Evolutionary conservation across 768 basidiomycete genomes (phyloP).

Genomic region (Russula sp.): DNA sequence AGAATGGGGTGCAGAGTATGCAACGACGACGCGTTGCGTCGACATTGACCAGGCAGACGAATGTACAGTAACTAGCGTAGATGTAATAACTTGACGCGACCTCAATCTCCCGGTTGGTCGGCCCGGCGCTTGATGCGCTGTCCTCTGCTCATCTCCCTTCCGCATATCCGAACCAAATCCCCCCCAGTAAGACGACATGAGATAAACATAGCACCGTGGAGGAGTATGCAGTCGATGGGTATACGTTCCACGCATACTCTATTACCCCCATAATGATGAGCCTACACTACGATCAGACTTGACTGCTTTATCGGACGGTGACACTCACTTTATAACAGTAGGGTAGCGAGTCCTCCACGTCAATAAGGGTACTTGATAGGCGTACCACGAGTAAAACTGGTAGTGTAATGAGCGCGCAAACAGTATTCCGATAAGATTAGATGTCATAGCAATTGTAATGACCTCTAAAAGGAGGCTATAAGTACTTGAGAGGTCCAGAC

Average conservation of each 20-base stretch:
- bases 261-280: slow-evolving; percentile 50
- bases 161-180: slow-evolving; percentile 45
- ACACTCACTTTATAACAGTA: slow-evolving; percentile 48
- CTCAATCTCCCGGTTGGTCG: background rate
- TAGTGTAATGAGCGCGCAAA: slow-evolving; percentile 95
- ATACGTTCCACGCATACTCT: slow-evolving; percentile 86
- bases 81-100: background rate
- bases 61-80: background rate
- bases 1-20: slow-evolving; percentile 55
- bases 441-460: slow-evolving; percentile 77
- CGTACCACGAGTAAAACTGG: slow-evolving; percentile 98
- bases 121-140: background rate
- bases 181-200: slow-evolving; percentile 45
- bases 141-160: background rate
- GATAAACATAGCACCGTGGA: slow-evolving; percentile 48
- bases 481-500: slow-evolving; percentile 17
- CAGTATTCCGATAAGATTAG: slow-evolving; percentile 84
- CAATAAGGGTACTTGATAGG: slow-evolving; percentile 80
- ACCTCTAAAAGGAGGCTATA: slow-evolving; percentile 43
- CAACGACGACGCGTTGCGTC: slow-evolving; percentile 51
- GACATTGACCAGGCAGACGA: slow-evolving; percentile 26
- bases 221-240: slow-evolving; percentile 67
- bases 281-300: slow-evolving; percentile 33
- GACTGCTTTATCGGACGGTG: background rate
- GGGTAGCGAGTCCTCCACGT: slow-evolving; percentile 69